Base-by-base conservation (phyloP, 2,329 filamentous ascomycete genomes). In the Aspergillus aculeatus region DNA sequence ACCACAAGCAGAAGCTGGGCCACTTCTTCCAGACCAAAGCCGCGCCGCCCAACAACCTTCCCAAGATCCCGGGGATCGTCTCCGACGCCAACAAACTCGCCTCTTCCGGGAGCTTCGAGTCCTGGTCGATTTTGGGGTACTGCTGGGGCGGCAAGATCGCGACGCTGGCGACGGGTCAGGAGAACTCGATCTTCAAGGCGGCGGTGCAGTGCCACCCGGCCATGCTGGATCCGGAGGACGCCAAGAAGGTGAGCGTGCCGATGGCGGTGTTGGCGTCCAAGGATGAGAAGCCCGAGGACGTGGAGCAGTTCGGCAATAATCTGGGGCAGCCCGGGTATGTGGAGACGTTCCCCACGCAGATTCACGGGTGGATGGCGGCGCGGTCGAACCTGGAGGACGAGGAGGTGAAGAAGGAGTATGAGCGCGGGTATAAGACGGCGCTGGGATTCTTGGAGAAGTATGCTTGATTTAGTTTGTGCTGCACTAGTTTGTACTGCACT, bases 131-230 rank as follows among this genome's bases (percentile, higher is more conserved):
- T 49, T 70, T 88, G 26, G 85, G 85, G 14, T 86, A 78, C 79
- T 88, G 85, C 79, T 86, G 83, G 83, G 82, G 82, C 49, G 81
- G 80, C 21, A 76, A 86, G 80, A 84, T 87, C 64, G 80, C 83
- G 51, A 82, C 82, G 58, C 75, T 86, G 32, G 75, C 79, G n/a
- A 79, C 81, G 4, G 77, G 80, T 56, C 67, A 80, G 58, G 80
- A 78, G 48, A 83, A 82, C 23, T 69, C 65, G 54, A 71, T 72
- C 14, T 87, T 86, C 78, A 86, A 84, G 74, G 83, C 80, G 16
- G 84, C 81, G 3, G 84, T 80, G 10, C 77, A 83, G 26, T 80
- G 77, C 63, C 84, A 86, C 69, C 85, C 85, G 5, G 84, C 84
- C 29, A 86, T 87, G 84, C 79, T 87, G 12, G 84, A 85, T 54